These are phyloP conservation scores for Amphirosellinia nigrospora DNA, from an alignment of 495 filamentous ascomycete genomes.

Conservation along the genomic window DNA sequence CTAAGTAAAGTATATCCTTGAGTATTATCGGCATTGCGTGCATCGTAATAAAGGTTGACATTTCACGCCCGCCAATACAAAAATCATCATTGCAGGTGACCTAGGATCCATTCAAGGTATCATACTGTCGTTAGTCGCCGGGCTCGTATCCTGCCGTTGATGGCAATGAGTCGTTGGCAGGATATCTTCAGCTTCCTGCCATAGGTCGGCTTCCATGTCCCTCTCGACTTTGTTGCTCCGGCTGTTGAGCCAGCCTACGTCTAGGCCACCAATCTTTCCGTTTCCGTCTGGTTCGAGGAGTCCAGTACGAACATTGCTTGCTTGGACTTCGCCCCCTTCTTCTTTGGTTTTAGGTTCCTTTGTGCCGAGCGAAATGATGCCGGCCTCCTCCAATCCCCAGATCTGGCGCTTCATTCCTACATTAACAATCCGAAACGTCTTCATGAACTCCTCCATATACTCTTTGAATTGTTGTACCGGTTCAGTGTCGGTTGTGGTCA, in stretches of 20 bases:
- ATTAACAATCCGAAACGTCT: conserved; percentile 71
- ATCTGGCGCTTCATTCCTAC: conserved; percentile 78
- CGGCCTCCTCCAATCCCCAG: conserved; percentile 77
- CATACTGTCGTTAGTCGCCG: background rate
- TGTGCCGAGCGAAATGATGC: conserved; percentile 63
- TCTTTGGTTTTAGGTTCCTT: conserved; percentile 33
- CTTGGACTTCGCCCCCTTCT: conserved; percentile 33
- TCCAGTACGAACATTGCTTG: conserved; percentile 30
- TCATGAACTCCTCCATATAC: conserved; percentile 69
- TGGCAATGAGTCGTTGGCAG: conserved; percentile 33
- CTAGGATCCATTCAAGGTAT: background rate
- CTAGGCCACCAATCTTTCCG: conserved; percentile 66
- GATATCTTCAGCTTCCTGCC: conserved; percentile 61
- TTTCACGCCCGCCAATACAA: background rate
- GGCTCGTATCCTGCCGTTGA: background rate
- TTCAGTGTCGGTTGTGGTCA: conserved; percentile 51
- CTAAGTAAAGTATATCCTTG: background rate
- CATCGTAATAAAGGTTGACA: background rate
- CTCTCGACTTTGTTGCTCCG: conserved; percentile 75
- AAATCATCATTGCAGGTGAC: background rate
- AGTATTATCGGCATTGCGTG: background rate
- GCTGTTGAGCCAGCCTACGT: conserved; percentile 86
- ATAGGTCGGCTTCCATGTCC: conserved; percentile 80
- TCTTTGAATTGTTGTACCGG: conserved; percentile 59
- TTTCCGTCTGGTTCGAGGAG: conserved; percentile 54